phyloP scores from a whole-genome alignment of 768 basidiomycete genomes.

The Gyrodon lividus region DNA sequence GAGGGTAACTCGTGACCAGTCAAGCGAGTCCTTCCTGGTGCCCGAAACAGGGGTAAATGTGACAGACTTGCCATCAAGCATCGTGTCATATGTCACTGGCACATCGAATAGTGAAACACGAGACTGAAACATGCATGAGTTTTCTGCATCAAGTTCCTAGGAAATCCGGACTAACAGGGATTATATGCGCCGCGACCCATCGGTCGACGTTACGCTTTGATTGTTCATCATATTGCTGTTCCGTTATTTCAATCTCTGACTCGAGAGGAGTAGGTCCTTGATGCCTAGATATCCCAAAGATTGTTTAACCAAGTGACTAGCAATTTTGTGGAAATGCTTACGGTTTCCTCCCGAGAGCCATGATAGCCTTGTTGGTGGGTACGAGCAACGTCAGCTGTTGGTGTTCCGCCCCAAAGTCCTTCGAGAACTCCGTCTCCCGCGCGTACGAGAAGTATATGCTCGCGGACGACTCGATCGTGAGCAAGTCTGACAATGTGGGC shows the following conservation, averaged over 20 bases:
- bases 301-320: neutral
- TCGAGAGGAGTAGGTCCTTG: slow-evolving; percentile 46
- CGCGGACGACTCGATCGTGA: slow-evolving; percentile 71
- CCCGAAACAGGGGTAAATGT: slow-evolving; percentile 43
- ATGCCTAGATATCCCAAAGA: slow-evolving; percentile 44
- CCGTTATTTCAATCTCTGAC: slow-evolving; percentile 55
- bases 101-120: slow-evolving; percentile 43
- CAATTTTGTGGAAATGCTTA: slow-evolving; percentile 39
- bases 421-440: slow-evolving; percentile 64
- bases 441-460: slow-evolving; percentile 88
- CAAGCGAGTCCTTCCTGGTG: slow-evolving; percentile 38
- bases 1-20: slow-evolving; percentile 61
- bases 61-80: slow-evolving; percentile 58
- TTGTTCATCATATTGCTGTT: slow-evolving; percentile 60
- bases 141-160: neutral
- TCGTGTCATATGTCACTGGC: slow-evolving; percentile 50
- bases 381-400: slow-evolving; percentile 61
- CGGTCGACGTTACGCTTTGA: slow-evolving; percentile 68
- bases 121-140: slow-evolving; percentile 27
- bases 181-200: slow-evolving; percentile 83
- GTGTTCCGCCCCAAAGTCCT: slow-evolving; percentile 37
- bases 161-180: slow-evolving; percentile 56
- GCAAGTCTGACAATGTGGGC: slow-evolving; percentile 69
- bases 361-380: slow-evolving; percentile 86
- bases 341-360: slow-evolving; percentile 81